Evolutionary conservation across 2,329 filamentous ascomycete species (phyloP), one percentile per base, ranked within the genome.

Genomic region (Sporothrix globosa): DNA sequence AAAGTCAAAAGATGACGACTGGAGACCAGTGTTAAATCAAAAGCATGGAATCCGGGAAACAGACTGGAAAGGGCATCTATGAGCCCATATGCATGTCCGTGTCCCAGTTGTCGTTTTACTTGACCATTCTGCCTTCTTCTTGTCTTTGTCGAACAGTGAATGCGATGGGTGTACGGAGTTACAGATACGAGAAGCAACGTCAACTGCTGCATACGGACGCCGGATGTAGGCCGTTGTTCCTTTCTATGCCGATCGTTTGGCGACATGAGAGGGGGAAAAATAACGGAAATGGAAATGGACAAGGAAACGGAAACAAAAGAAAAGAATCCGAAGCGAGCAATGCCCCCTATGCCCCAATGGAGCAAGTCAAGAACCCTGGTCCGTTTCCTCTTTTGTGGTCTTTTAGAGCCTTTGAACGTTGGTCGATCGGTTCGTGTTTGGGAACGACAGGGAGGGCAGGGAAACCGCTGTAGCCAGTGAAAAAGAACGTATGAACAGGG

Each of bases 351-450:
- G 60, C 39, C 58, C 39, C 61, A 65, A 65, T 65, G 24, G 44
- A 50, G 41, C 21, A 48, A 63, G 11, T 11, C 44, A 30, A 7
- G 4, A 13, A 14, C 61, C 61, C 60, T 17, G 19, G 44, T 65
- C 61, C 61, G 44, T 30, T 50, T 44, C 21, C n/a, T 17, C 24
- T 63, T 27, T 46, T 46, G 34, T 6, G 41, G 11, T 13, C 24
- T 24, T 24, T 17, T 9, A 9, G 52, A n/a, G 13, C 14, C 48
- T 30, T 48, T 48, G 11, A 34, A 34, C 14, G 14, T 65, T 48
- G 50, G 61, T 34, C 61, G 61, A 65, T 65, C 61, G 24, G n/a
- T 46, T 65, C 61, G 61, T 65, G 34, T 50, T 65, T 13, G 44
- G 24, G 30, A 10, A 19, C n/a, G 21, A 24, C 21, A 48, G 24